Percentiles rank a stretch among this genome's conserved stretches.
These are phyloP conservation scores for Bryoerythrophyllum caledonicum DNA, from an alignment of 225 moss, liverwort and hornwort genomes.

Conservation along the genomic window DNA sequence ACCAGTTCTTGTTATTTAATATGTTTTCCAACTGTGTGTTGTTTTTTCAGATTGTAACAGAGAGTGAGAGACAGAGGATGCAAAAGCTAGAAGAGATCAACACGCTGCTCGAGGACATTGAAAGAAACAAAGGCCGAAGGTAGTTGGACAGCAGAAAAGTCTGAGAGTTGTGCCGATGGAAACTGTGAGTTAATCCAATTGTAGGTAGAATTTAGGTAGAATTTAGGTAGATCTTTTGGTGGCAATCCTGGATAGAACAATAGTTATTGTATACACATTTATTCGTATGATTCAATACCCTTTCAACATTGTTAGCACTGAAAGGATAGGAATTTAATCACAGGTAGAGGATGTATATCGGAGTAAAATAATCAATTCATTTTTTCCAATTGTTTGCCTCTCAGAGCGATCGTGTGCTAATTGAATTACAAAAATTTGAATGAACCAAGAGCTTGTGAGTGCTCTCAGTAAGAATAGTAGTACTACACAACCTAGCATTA, in stretches of 20 bases:
- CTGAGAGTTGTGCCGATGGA: neutral
- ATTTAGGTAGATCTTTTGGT: neutral
- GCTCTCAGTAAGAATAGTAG: conserved; percentile 22
- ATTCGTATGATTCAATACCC: neutral
- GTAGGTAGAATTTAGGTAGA: neutral
- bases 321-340: neutral
- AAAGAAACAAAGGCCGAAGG: conserved; percentile 23
- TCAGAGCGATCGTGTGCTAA: fast-evolving
- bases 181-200: neutral
- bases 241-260: neutral
- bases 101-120: conserved; percentile 54
- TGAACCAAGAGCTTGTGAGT: conserved; percentile 20
- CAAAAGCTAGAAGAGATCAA: conserved; percentile 63
- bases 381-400: too few relatives aligned
- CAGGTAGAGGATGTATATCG: too few relatives aligned
- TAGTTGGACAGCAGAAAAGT: neutral
- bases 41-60: conserved; percentile 53
- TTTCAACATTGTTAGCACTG: neutral
- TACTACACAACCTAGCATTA: neutral
- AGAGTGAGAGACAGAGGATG: conserved; percentile 63
- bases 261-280: neutral
- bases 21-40: neutral
- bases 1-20: neutral
- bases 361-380: too few relatives aligned
- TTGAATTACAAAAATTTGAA: conserved; percentile 16